Conservation (phyloP, 352 stramenopile species). For the Peronospora belbahrii region DNA sequence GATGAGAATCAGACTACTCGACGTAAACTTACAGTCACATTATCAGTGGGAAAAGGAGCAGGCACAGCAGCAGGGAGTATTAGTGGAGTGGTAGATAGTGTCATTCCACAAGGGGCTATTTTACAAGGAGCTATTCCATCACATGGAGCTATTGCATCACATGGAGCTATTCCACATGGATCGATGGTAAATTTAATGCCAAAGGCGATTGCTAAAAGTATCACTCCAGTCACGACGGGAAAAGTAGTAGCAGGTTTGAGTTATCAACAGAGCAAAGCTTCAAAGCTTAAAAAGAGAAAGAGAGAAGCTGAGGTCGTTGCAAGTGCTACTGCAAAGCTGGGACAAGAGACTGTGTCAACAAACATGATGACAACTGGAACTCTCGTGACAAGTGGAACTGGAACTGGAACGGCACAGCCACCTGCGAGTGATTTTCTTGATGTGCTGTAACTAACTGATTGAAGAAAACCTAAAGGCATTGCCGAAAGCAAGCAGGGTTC, state of each 20-base stretch:
- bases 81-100: constrained; percentile 10
- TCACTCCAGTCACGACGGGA: constrained; percentile 5
- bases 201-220: constrained; percentile 23
- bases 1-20: constrained; percentile 27
- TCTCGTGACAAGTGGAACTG: not conserved
- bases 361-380: constrained; percentile 6
- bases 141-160: too few relatives aligned
- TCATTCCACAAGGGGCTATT: not conserved
- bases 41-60: constrained; percentile 28
- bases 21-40: constrained; percentile 41
- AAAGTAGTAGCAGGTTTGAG: constrained; percentile 17
- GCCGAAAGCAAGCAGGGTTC: not conserved
- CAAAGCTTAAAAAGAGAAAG: constrained; percentile 53
- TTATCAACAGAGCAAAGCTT: constrained; percentile 29
- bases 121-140: too few relatives aligned
- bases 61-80: not conserved
- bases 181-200: constrained; percentile 22
- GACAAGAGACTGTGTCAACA: constrained; percentile 9
- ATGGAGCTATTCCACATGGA: constrained; percentile 16
- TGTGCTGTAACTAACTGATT: constrained; percentile 32
- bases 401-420: not conserved
- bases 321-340: constrained; percentile 2
- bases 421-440: constrained; percentile 48
- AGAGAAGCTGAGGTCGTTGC: constrained; percentile 16
- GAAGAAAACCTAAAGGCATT: not conserved